A percentile compares a stretch with the other conserved stretches of the same genome.
phyloP scores from a whole-genome alignment of 495 filamentous ascomycete genomes.

The Aspergillus nanangensis region DNA sequence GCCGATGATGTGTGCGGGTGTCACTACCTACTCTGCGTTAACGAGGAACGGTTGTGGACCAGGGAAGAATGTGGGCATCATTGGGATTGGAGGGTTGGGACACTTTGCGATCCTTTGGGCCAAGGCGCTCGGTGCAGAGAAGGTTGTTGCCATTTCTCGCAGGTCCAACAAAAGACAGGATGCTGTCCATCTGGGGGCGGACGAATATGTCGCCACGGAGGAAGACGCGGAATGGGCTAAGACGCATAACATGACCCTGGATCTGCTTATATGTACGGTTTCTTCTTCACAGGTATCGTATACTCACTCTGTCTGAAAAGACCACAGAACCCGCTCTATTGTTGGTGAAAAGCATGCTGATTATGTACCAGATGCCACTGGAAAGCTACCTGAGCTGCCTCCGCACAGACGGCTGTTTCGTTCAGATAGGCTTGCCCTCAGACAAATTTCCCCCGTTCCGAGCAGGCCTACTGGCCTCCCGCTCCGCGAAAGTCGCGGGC shows the following conservation, averaged over 20 bases:
- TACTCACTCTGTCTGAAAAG: neutral
- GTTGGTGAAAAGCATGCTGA: neutral
- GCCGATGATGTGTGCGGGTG: slow-evolving; percentile 73
- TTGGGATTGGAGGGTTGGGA: slow-evolving; percentile 72
- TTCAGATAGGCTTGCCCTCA: slow-evolving; percentile 65
- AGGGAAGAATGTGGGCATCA: slow-evolving; percentile 68
- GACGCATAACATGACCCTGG: slow-evolving; percentile 52
- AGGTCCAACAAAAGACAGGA: slow-evolving; percentile 57
- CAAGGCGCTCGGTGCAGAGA: slow-evolving; percentile 60
- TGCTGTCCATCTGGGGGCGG: slow-evolving; percentile 46
- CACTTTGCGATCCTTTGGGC: slow-evolving; percentile 52
- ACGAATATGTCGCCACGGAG: slow-evolving; percentile 67
- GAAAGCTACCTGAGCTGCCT: slow-evolving; percentile 57
- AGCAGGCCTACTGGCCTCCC: slow-evolving; percentile 40
- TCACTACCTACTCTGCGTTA: slow-evolving; percentile 66
- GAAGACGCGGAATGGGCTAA: slow-evolving; percentile 63
- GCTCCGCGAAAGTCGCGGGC: slow-evolving; percentile 57
- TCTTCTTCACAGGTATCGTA: slow-evolving; percentile 34
- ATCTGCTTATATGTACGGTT: slow-evolving; percentile 69
- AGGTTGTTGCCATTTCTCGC: slow-evolving; percentile 69
- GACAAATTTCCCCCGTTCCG: slow-evolving; percentile 53
- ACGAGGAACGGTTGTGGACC: slow-evolving; percentile 63
- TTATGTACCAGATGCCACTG: slow-evolving; percentile 55
- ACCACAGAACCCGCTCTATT: neutral
- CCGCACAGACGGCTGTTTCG: slow-evolving; percentile 57